A percentile compares a stretch with the other conserved stretches of the same genome.
phyloP scores from a whole-genome alignment of 345 rosid genomes.

The Salix suchowensis region DNA sequence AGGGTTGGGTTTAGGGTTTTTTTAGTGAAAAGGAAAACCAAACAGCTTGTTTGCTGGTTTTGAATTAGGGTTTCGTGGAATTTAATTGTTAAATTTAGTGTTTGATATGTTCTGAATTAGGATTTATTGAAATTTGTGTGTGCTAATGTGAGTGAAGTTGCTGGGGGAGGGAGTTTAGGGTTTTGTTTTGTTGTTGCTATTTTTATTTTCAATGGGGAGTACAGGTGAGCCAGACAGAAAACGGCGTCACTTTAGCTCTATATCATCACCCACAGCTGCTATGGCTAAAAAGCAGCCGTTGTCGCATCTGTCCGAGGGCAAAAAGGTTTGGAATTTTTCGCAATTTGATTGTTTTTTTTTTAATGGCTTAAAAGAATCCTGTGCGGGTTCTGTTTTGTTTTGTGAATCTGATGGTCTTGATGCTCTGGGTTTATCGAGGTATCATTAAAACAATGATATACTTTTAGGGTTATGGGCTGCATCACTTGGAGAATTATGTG shows the following conservation, averaged over 20 bases:
- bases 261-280: slow-evolving; percentile 74
- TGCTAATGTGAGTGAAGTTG: slow-evolving; percentile 10
- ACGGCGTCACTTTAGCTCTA: slow-evolving; percentile 69
- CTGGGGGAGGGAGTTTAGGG: slow-evolving; percentile 12
- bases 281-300: slow-evolving; percentile 64
- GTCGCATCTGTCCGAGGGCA: slow-evolving; percentile 69
- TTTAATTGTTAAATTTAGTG: background rate
- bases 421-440: background rate
- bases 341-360: background rate
- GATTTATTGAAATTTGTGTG: background rate
- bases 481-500: background rate
- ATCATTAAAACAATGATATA: background rate
- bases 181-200: background rate
- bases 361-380: background rate
- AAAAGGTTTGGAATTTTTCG: slow-evolving; percentile 41
- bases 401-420: background rate
- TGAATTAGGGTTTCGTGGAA: slow-evolving; percentile 21
- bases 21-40: background rate
- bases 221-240: slow-evolving; percentile 89
- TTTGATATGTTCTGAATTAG: background rate
- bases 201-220: slow-evolving; percentile 60
- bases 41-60: background rate
- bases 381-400: background rate
- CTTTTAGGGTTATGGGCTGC: background rate
- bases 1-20: slow-evolving; percentile 1